Evolutionary conservation across 805 yeast genomes (phyloP).

Genomic region (Isabelozyma gotoi): DNA sequence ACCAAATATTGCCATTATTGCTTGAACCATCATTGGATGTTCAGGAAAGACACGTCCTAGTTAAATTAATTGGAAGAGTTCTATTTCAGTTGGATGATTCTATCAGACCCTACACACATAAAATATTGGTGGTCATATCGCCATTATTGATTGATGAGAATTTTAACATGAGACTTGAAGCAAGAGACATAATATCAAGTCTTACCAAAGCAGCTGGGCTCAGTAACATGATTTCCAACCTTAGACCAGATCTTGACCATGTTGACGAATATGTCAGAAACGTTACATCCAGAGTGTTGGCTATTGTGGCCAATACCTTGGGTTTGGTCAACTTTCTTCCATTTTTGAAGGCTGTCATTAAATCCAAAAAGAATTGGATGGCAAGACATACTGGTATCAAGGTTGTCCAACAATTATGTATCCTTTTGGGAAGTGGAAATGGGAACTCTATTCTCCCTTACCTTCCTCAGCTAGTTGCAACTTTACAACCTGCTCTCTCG

Average conservation of each 20-base stretch:
- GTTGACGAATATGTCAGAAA: conserved; percentile 79
- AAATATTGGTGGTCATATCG: conserved; percentile 68
- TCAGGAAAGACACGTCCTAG: conserved; percentile 78
- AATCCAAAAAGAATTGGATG: conserved; percentile 73
- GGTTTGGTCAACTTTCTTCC: conserved; percentile 76
- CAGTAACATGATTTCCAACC: conserved; percentile 70
- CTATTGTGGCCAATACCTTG: conserved; percentile 77
- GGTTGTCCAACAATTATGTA: conserved; percentile 73
- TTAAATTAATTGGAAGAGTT: conserved; percentile 72
- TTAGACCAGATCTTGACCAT: conserved; percentile 81
- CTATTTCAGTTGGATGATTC: conserved; percentile 62
- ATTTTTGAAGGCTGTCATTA: conserved; percentile 76
- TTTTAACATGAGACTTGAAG: conserved; percentile 68
- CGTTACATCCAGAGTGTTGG: conserved; percentile 74
- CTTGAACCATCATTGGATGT: conserved; percentile 73
- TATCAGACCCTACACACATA: conserved; percentile 71
- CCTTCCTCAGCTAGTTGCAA: conserved; percentile 60
- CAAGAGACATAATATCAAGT: conserved; percentile 73
- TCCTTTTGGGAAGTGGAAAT: conserved; percentile 62
- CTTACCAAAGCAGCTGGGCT: conserved; percentile 82
- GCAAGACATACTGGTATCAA: conserved; percentile 83
- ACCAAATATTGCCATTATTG: conserved; percentile 72
- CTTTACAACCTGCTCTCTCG: conserved; percentile 54
- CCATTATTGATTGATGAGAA: conserved; percentile 84
- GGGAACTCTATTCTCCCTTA: conserved; percentile 63